phyloP scores from a whole-genome alignment of 352 stramenopile species.

The Pythium chondricola region DNA sequence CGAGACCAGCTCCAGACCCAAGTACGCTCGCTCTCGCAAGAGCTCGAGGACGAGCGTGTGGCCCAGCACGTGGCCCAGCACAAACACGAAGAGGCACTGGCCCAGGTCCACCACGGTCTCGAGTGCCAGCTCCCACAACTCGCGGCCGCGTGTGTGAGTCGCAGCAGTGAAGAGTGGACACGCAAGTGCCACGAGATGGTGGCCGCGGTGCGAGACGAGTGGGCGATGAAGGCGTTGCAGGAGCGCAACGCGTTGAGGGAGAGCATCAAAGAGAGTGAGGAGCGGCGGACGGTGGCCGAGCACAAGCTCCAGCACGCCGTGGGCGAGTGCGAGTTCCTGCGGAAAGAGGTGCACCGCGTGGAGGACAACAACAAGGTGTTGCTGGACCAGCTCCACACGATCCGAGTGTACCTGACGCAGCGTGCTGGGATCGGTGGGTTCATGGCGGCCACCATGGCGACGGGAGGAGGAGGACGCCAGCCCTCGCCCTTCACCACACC shows the following conservation, averaged over 20 bases:
- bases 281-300: not conserved
- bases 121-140: conserved; percentile 47
- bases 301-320: conserved; percentile 30
- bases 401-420: conserved; percentile 52
- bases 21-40: conserved; percentile 6
- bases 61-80: not conserved
- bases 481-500: too few relatives aligned
- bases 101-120: conserved; percentile 32
- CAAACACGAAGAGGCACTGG: conserved; percentile 7
- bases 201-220: conserved; percentile 11
- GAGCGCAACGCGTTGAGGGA: not conserved
- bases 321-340: conserved; percentile 41
- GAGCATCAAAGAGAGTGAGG: not conserved
- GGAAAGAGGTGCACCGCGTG: conserved; percentile 39
- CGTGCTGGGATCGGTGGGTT: conserved; percentile 2
- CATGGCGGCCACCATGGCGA: too few relatives aligned
- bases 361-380: conserved; percentile 60
- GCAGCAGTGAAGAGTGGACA: conserved; percentile 38
- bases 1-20: conserved; percentile 23
- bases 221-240: not conserved
- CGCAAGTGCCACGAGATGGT: conserved; percentile 28
- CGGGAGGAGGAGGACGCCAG: too few relatives aligned
- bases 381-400: conserved; percentile 50
- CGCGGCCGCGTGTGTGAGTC: conserved; percentile 36
- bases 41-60: not conserved